phyloP scores from a whole-genome alignment of 257 asterid species.

The Capsicum baccatum region DNA sequence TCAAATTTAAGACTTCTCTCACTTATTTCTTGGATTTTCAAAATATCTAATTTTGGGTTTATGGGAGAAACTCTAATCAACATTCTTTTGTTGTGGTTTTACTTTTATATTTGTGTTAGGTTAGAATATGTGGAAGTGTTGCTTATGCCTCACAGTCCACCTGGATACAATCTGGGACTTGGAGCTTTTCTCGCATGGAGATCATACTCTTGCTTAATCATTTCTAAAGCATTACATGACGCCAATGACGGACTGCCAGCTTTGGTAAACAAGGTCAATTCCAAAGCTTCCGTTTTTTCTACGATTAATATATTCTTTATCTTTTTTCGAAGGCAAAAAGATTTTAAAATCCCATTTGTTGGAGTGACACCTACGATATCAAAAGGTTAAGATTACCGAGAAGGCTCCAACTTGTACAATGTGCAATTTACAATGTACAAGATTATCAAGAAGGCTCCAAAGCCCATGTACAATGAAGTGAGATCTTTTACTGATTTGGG shows the following conservation, averaged over 20 bases:
- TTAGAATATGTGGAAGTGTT: slow-evolving; percentile 77
- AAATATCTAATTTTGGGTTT: slow-evolving; percentile 12
- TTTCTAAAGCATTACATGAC: too few species aligned
- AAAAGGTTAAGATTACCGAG: too few species aligned
- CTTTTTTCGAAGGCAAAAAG: too few species aligned
- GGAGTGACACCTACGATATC: too few species aligned
- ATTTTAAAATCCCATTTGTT: too few species aligned
- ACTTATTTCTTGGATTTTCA: background rate
- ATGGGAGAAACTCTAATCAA: slow-evolving; percentile 22
- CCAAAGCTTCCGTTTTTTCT: too few species aligned
- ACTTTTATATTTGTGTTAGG: slow-evolving; percentile 53
- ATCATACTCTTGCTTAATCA: slow-evolving; percentile 53
- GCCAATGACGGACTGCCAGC: too few species aligned
- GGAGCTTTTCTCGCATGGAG: slow-evolving; percentile 94
- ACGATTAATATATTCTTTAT: too few species aligned
- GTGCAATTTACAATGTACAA: slow-evolving; percentile 30
- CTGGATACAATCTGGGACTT: slow-evolving; percentile 98
- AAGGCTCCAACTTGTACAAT: too few species aligned
- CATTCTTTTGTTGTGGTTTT: slow-evolving; percentile 20
- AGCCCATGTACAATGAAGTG: slow-evolving; percentile 48
- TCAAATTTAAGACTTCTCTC: slow-evolving; percentile 28
- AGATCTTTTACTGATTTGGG: slow-evolving; percentile 86
- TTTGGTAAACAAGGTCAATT: too few species aligned
- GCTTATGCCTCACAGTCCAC: slow-evolving; percentile 97
- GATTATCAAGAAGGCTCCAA: slow-evolving; percentile 58